A percentile compares a stretch with the other conserved stretches of the same genome.
Evolutionary conservation across 345 rosid genomes (phyloP).

Genomic region (Luvunga scandens): DNA sequence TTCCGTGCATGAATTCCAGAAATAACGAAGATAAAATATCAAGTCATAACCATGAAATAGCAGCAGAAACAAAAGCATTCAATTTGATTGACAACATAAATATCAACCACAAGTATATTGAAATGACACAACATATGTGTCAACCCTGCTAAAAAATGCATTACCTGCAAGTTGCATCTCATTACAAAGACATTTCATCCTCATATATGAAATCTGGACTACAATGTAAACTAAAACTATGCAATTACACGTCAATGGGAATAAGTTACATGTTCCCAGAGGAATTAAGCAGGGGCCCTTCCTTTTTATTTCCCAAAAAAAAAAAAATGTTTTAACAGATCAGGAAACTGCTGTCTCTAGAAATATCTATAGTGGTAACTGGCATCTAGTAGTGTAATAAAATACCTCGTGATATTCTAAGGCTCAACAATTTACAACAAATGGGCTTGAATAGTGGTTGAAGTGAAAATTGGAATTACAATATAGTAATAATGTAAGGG

Average conservation of each 20-base stretch:
- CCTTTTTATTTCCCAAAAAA: background rate
- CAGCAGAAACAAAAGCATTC: background rate
- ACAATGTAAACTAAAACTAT: constrained; percentile 5
- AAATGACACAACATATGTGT: background rate
- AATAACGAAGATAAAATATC: no score
- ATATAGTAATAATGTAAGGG: constrained; percentile 15
- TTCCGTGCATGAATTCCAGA: no score
- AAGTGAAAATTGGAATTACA: constrained; percentile 13
- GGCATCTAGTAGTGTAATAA: constrained; percentile 10
- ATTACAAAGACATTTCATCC: background rate
- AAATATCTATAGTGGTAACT: constrained; percentile 16
- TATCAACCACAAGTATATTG: background rate
- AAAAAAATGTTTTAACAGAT: constrained; percentile 1
- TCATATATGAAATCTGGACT: background rate
- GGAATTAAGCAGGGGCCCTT: constrained; percentile 19
- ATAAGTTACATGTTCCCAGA: constrained; percentile 19
- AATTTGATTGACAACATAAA: background rate
- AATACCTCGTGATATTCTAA: constrained; percentile 19
- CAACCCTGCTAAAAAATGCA: background rate
- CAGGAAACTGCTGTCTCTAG: constrained; percentile 18
- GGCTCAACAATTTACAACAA: constrained; percentile 28
- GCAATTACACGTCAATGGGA: constrained; percentile 11
- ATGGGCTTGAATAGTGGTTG: constrained; percentile 18
- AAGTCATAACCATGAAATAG: background rate
- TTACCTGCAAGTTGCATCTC: background rate